Conservation (phyloP, 192 early-diverging fungal genomes). For the Oehlia diaphana region DNA sequence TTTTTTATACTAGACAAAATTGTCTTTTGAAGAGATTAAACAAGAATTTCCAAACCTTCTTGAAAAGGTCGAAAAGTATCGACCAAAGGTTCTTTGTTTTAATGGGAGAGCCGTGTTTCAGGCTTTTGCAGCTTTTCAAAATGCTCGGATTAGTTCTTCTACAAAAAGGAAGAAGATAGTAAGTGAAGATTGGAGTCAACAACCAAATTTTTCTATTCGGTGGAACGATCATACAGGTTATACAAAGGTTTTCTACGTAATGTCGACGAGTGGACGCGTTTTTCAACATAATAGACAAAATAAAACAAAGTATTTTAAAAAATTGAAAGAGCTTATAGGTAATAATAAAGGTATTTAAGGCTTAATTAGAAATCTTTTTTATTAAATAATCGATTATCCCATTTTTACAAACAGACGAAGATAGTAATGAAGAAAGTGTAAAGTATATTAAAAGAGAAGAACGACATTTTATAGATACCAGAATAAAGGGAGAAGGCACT, state of each 20-base stretch:
- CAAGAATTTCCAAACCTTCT: slow-evolving; percentile 58
- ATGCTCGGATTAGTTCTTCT: not conserved
- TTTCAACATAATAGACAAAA: not conserved
- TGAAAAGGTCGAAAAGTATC: slow-evolving; percentile 59
- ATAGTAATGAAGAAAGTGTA: not conserved
- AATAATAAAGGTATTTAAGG: not conserved
- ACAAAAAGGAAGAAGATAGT: not conserved
- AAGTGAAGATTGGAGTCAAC: not conserved
- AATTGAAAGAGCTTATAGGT: not conserved
- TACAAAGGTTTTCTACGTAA: not conserved
- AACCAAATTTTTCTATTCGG: not conserved
- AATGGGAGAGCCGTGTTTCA: slow-evolving; percentile 70
- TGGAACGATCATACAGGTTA: not conserved
- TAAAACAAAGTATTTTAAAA: not conserved
- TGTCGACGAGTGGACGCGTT: not conserved
- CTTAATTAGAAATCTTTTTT: not conserved
- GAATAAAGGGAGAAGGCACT: not conserved
- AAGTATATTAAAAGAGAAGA: too few relatives aligned
- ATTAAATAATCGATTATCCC: not conserved
- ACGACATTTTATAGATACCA: not conserved
- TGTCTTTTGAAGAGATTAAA: slow-evolving; percentile 59
- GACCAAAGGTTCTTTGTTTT: slow-evolving; percentile 66
- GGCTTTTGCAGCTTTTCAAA: slow-evolving; percentile 42
- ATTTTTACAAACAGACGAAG: not conserved
- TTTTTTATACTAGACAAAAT: slow-evolving; percentile 36